Evolutionary conservation across 305 asterid genomes (phyloP).

Genomic region (Fraxinus angustifolia): DNA sequence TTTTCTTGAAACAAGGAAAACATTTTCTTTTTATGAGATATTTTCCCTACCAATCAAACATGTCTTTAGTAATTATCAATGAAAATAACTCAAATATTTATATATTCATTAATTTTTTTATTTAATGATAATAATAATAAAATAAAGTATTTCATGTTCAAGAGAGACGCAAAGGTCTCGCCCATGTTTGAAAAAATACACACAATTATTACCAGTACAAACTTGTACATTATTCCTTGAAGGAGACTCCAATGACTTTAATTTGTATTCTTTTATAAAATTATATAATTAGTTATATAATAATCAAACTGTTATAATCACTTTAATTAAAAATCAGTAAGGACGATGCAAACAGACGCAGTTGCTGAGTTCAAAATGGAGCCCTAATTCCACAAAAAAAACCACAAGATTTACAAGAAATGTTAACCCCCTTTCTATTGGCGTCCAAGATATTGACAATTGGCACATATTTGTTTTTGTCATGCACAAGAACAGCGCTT

Average conservation of each 20-base stretch:
- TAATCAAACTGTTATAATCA: conserved; percentile 31
- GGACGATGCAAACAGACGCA: conserved; percentile 32
- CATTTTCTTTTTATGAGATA: too few species aligned
- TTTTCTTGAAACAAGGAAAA: too few species aligned
- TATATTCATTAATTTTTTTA: neutral
- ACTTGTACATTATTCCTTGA: neutral
- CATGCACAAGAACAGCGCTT: neutral
- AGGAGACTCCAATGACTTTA: neutral
- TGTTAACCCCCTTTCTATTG: neutral
- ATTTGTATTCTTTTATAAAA: neutral
- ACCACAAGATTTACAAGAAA: neutral
- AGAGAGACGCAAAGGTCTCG: neutral
- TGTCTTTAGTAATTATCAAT: too few species aligned
- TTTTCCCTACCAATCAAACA: too few species aligned
- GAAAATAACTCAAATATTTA: neutral
- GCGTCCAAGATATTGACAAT: neutral
- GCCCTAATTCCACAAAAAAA: conserved; percentile 12
- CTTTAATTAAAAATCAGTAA: conserved; percentile 24
- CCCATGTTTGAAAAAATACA: neutral
- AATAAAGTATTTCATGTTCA: neutral
- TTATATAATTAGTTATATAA: neutral
- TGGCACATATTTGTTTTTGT: neutral
- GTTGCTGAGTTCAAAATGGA: conserved; percentile 32
- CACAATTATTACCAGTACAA: neutral
- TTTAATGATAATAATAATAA: neutral